Evolutionary conservation across 352 stramenopile genomes (phyloP).

Genomic region (Globisporangium camurandrum): DNA sequence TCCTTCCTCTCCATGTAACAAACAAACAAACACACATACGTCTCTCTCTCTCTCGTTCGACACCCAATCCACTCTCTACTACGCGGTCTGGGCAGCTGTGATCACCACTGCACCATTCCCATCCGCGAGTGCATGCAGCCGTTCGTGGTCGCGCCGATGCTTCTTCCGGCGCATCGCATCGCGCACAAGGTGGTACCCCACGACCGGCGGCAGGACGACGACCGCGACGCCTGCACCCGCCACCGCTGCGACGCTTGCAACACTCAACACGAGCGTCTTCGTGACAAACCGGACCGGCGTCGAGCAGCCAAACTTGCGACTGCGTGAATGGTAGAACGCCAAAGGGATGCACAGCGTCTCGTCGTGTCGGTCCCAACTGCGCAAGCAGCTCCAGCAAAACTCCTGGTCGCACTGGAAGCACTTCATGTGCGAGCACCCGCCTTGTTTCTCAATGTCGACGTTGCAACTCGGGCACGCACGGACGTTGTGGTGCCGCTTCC

Average conservation of each 20-base stretch:
- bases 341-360: slow-evolving; percentile 68
- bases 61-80: too few species aligned
- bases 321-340: slow-evolving; percentile 62
- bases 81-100: too few species aligned
- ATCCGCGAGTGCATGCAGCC: too few species aligned
- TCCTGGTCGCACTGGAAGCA: slow-evolving; percentile 81
- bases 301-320: slow-evolving; percentile 51
- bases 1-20: too few species aligned
- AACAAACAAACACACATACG: too few species aligned
- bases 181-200: slow-evolving; percentile 54
- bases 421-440: slow-evolving; percentile 82
- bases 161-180: slow-evolving; percentile 32
- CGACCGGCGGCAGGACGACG: slow-evolving; percentile 57
- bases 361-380: slow-evolving; percentile 58
- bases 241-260: slow-evolving; percentile 38
- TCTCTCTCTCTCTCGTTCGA: too few species aligned
- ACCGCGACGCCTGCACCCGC: slow-evolving; percentile 53
- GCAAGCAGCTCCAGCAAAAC: slow-evolving; percentile 80
- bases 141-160: slow-evolving; percentile 26
- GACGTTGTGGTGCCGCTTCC: slow-evolving; percentile 67
- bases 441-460: slow-evolving; percentile 74
- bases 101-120: too few species aligned
- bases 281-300: slow-evolving; percentile 58
- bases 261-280: slow-evolving; percentile 55
- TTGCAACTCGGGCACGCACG: slow-evolving; percentile 62